A percentile compares a stretch with the other conserved stretches of the same genome.
These are phyloP conservation scores for Cyamopsis tetragonoloba DNA, from an alignment of 306 rosid genomes.

Conservation along the genomic window DNA sequence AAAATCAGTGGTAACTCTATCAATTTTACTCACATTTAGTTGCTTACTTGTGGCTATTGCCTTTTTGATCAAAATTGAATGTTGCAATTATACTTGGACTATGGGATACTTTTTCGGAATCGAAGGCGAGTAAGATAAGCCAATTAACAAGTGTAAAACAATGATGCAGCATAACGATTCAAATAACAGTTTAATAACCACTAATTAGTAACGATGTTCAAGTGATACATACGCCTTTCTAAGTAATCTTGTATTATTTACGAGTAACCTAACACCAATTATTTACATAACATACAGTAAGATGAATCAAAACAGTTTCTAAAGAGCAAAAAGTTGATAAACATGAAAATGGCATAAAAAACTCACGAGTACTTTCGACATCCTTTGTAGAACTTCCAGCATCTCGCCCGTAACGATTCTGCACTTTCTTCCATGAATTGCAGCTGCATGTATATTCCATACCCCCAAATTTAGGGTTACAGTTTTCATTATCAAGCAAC, in stretches of 20 bases:
- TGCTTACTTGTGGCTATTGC: too few relatives aligned
- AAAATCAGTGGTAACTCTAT: too few relatives aligned
- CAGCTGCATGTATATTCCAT: slow-evolving; percentile 64
- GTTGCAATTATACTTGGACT: too few relatives aligned
- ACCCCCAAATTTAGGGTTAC: slow-evolving; percentile 4
- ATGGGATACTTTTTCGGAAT: too few relatives aligned
- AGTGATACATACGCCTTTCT: too few relatives aligned
- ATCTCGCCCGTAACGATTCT: slow-evolving; percentile 74
- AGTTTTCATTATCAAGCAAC: slow-evolving; percentile 8
- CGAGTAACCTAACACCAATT: not conserved
- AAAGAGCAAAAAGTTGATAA: not conserved
- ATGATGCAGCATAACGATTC: too few relatives aligned
- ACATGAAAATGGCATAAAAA: slow-evolving; percentile 21
- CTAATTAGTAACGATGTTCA: too few relatives aligned
- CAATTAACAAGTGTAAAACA: too few relatives aligned
- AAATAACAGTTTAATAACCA: too few relatives aligned
- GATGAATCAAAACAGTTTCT: not conserved
- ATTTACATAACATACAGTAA: not conserved
- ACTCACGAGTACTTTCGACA: slow-evolving; percentile 91
- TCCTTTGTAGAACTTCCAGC: slow-evolving; percentile 85
- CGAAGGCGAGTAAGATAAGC: too few relatives aligned
- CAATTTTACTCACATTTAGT: too few relatives aligned
- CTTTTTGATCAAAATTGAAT: too few relatives aligned
- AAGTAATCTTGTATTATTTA: not conserved
- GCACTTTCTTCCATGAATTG: slow-evolving; percentile 84